These are phyloP conservation scores for Inosperma sp. DNA, from an alignment of 768 basidiomycete species.

Conservation along the genomic window DNA sequence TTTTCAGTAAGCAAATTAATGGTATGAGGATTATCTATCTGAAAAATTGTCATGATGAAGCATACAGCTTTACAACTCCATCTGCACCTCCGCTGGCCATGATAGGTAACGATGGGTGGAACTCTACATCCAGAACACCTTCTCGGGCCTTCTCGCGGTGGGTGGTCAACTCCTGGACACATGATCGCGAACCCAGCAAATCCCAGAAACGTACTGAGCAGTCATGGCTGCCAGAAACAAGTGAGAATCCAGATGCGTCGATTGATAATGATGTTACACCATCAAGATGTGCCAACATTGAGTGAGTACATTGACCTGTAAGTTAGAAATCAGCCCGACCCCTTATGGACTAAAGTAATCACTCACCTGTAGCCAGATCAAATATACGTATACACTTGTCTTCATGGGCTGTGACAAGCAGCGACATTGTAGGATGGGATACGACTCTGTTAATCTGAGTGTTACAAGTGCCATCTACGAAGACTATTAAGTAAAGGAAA, in stretches of 20 bases:
- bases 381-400: slow-evolving; percentile 91
- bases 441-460: slow-evolving; percentile 84
- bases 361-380: slow-evolving; percentile 74
- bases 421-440: slow-evolving; percentile 86
- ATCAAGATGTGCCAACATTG: slow-evolving; percentile 87
- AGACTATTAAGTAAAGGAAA: background rate
- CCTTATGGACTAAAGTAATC: background rate
- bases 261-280: slow-evolving; percentile 89
- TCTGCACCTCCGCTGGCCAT: slow-evolving; percentile 96
- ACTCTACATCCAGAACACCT: slow-evolving; percentile 85
- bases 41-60: slow-evolving; percentile 57
- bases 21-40: slow-evolving; percentile 36
- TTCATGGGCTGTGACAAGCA: slow-evolving; percentile 88
- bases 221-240: slow-evolving; percentile 90
- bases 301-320: slow-evolving; percentile 80
- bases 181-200: slow-evolving; percentile 69
- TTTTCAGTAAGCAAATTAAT: slow-evolving; percentile 26
- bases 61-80: slow-evolving; percentile 88
- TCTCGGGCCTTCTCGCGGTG: slow-evolving; percentile 89
- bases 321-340: slow-evolving; percentile 7
- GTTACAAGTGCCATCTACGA: slow-evolving; percentile 62
- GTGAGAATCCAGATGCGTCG: slow-evolving; percentile 78
- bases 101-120: slow-evolving; percentile 77
- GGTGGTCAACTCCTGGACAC: slow-evolving; percentile 83
- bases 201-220: slow-evolving; percentile 96